These are phyloP conservation scores for Heritiera fomes DNA, from an alignment of 345 rosid species.

Conservation along the genomic window DNA sequence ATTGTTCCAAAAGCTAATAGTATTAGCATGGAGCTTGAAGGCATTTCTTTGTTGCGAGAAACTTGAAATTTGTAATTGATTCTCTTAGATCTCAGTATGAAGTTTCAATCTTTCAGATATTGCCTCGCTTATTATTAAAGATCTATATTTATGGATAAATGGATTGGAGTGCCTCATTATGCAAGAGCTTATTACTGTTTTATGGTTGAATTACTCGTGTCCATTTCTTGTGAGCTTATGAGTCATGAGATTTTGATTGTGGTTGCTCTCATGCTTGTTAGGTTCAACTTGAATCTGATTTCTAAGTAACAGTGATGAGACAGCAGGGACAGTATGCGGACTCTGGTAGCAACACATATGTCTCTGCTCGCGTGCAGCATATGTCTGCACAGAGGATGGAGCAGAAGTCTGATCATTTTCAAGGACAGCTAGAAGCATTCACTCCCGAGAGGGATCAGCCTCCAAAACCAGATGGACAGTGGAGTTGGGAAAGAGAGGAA, in stretches of 20 bases:
- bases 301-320: constrained; percentile 47
- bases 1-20: neutral
- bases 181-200: neutral
- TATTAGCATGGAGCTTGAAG: neutral
- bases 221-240: neutral
- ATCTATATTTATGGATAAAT: neutral
- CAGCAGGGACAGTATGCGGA: constrained; percentile 63
- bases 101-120: too few species aligned
- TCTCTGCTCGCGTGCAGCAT: constrained; percentile 61
- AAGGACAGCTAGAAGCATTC: constrained; percentile 84
- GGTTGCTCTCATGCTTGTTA: constrained; percentile 19
- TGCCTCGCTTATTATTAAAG: neutral
- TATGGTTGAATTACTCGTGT: neutral
- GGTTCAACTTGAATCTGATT: constrained; percentile 19
- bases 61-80: neutral
- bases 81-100: neutral
- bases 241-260: constrained; percentile 13
- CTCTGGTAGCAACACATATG: constrained; percentile 56
- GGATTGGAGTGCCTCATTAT: neutral
- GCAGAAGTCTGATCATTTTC: constrained; percentile 50
- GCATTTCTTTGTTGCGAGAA: neutral
- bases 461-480: constrained; percentile 58
- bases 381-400: constrained; percentile 51
- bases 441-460: constrained; percentile 86
- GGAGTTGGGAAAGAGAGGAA: constrained; percentile 82